phyloP scores from a whole-genome alignment of 805 yeast genomes.

The Lachancea sp. region DNA sequence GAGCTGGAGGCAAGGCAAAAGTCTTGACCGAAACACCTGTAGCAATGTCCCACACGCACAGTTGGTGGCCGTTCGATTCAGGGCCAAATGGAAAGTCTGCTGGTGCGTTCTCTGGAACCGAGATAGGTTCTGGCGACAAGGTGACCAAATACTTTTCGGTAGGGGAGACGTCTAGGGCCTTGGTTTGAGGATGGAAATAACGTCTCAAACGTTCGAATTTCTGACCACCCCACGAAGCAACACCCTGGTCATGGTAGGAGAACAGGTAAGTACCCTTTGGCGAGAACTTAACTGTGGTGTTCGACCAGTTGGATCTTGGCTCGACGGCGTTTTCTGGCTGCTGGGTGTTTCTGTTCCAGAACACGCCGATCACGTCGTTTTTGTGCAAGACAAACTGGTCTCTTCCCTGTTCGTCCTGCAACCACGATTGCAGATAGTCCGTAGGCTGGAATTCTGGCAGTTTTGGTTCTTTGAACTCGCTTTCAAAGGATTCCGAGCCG shows the following conservation, averaged over 20 bases:
- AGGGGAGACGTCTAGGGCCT: constrained; percentile 88
- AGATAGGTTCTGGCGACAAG: constrained; percentile 78
- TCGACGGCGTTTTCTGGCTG: constrained; percentile 72
- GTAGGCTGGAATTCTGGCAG: constrained; percentile 66
- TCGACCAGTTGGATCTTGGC: constrained; percentile 80
- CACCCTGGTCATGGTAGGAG: constrained; percentile 89
- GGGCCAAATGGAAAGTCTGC: constrained; percentile 75
- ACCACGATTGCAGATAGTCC: constrained; percentile 85
- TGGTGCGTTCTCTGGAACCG: constrained; percentile 54
- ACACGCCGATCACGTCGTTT: constrained; percentile 74
- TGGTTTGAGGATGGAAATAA: constrained; percentile 83
- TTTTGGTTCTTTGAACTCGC: constrained; percentile 63
- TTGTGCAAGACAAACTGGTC: constrained; percentile 83
- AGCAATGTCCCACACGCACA: constrained; percentile 86
- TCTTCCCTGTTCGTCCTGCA: constrained; percentile 79
- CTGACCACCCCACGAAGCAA: constrained; percentile 93
- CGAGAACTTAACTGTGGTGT: constrained; percentile 81
- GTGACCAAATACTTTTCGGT: constrained; percentile 86
- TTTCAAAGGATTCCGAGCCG: constrained; percentile 56
- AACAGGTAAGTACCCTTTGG: constrained; percentile 87
- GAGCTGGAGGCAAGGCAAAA: constrained; percentile 73
- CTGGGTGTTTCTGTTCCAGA: constrained; percentile 72
- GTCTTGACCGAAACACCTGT: constrained; percentile 82
- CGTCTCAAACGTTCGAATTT: constrained; percentile 65
- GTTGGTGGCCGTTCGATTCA: constrained; percentile 85